Evolutionary conservation across 73 alveolate genomes (phyloP), one percentile per base, ranked within the genome.

Genomic region (Paramecium sexaurelia): DNA sequence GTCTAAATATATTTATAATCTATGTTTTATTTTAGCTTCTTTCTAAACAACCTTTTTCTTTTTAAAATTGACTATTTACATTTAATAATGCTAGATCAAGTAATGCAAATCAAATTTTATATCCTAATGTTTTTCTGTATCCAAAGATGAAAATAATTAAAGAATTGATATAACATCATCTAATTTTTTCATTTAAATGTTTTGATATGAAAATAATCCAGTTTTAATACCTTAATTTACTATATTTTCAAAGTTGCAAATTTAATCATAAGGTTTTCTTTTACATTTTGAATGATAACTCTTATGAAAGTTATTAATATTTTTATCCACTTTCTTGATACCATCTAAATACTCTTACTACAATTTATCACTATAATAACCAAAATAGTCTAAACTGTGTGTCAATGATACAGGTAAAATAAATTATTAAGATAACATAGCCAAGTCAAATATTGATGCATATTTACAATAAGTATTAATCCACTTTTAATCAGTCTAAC

Each of bases 311-410:
- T 73, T 39, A 37, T 36, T 4, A 0, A 41, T 7, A 37, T 73
- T 73, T 9, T 22, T 20, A 33, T 73, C 19, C 22, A 36, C 7
- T 33, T 73, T 20, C 35, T 24, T 7, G 0, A 73, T n/a, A 20
- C 24, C 45, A 29, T 73, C 19, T 37, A 73, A 35, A 24, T 33
- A 73, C 20, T 73, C 61, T 11, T 41, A 4, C 15, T 22, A 33
- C 17, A 73, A 35, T 37, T 73, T 20, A 36, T 73, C 87, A 33
- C 87, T 73, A 73, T 29, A 73, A 19, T 29, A 73, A 7, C 87
- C 87, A 73, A 73, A 73, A 10, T 73, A 73, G 35, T 73, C 87
- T 35, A 73, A 73, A 73, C 87, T 35, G 9, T 73, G 39, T 13
- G 39, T 37, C 17, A 73, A 73, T 29, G n/a, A 20, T 32, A 66